Percentiles rank a stretch among this genome's conserved stretches.
Evolutionary conservation across 2,329 filamentous ascomycete species (phyloP).

Genomic region (Septoria linicola): DNA sequence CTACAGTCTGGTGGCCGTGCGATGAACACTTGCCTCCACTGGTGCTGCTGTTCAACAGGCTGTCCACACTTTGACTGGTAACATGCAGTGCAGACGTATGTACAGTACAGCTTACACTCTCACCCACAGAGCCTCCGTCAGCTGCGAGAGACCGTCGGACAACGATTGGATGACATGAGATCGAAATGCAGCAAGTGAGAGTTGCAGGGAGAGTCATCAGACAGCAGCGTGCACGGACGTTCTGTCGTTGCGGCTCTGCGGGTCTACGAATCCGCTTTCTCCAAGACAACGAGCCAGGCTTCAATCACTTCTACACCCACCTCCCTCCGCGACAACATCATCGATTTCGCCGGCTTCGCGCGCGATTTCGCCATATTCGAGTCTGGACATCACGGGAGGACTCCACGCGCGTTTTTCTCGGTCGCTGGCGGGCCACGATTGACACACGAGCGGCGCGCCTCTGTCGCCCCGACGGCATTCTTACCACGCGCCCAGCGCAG

Average conservation of each 20-base stretch:
- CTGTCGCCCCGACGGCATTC: conserved; percentile 16
- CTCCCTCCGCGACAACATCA: conserved; percentile 27
- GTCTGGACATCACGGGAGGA: conserved; percentile 2
- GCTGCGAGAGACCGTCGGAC: conserved; percentile 1
- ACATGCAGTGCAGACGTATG: too few species aligned
- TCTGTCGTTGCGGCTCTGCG: conserved; percentile 1
- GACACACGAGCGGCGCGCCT: conserved; percentile 21
- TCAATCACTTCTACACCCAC: conserved; percentile 20
- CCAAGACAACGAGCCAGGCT: not conserved
- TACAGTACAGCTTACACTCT: too few species aligned
- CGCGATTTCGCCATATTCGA: conserved; percentile 30
- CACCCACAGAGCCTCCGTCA: not conserved
- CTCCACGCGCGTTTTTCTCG: conserved; percentile 17
- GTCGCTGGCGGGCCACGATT: conserved; percentile 37
- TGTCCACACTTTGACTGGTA: too few species aligned
- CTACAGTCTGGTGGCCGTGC: too few species aligned
- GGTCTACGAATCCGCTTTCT: not conserved
- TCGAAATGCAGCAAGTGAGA: not conserved
- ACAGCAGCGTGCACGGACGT: not conserved
- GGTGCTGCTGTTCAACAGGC: too few species aligned
- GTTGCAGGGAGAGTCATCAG: too few species aligned
- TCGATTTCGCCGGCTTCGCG: conserved; percentile 31
- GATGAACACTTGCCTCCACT: too few species aligned
- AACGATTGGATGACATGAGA: conserved; percentile 6
- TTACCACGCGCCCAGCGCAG: conserved; percentile 31